Conservation (phyloP, 2,329 filamentous ascomycete species). For the Aspergillus awamori region DNA sequence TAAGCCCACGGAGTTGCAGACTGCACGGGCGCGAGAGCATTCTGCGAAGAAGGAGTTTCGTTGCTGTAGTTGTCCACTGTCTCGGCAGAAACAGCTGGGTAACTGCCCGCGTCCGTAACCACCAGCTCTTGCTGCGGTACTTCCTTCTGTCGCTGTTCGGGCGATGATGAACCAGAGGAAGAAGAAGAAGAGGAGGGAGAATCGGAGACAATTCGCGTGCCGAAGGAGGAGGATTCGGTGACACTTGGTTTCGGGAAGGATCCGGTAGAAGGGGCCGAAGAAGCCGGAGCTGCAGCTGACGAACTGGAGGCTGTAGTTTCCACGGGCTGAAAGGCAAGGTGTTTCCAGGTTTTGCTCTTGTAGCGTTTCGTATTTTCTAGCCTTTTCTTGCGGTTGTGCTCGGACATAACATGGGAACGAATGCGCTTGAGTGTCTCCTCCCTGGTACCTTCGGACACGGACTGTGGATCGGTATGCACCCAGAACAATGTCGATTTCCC, state of each 20-base stretch:
- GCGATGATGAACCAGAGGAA: conserved; percentile 14
- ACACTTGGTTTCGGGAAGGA: conserved; percentile 1
- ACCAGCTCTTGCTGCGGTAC: conserved; percentile 14
- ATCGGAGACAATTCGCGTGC: conserved; percentile 3
- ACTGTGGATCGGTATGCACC: conserved; percentile 43
- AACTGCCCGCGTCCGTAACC: conserved; percentile 12
- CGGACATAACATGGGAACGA: conserved; percentile 48
- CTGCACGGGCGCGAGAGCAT: conserved; percentile 14
- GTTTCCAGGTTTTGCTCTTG: conserved; percentile 43
- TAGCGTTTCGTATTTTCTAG: conserved; percentile 44
- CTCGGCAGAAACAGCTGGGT: conserved; percentile 13
- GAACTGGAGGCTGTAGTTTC: conserved; percentile 27
- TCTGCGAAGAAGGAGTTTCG: conserved; percentile 20
- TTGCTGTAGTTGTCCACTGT: conserved; percentile 18
- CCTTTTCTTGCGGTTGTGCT: conserved; percentile 47
- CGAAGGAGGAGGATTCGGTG: conserved; percentile 9
- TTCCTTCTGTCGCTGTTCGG: conserved; percentile 18
- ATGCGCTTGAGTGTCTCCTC: conserved; percentile 46
- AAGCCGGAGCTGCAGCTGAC: conserved; percentile 11
- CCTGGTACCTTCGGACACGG: conserved; percentile 39
- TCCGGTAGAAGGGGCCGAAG: conserved; percentile 6
- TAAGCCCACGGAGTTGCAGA: conserved; percentile 29
- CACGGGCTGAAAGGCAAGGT: conserved; percentile 38
- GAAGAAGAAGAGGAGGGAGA: neutral
- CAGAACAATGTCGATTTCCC: conserved; percentile 44